A percentile compares a stretch with the other conserved stretches of the same genome.
Evolutionary conservation across 2,329 filamentous ascomycete species (phyloP).

Genomic region (Chaetomium sp.): DNA sequence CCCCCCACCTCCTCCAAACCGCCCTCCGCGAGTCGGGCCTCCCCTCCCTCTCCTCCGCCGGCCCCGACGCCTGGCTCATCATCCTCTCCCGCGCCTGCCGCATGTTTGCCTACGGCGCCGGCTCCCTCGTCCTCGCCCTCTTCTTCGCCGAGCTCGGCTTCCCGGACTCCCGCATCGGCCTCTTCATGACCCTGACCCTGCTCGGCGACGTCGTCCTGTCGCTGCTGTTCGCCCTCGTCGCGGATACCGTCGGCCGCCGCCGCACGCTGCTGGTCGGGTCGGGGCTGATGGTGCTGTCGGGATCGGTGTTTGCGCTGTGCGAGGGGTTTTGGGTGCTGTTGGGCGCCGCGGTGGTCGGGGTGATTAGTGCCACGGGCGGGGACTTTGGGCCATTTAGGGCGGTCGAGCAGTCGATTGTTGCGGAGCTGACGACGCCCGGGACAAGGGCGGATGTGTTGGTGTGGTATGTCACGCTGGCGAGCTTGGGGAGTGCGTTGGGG

Average conservation of each 20-base stretch:
- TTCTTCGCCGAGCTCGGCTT: conserved; percentile 60
- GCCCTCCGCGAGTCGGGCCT: conserved; percentile 50
- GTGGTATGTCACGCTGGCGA: conserved; percentile 64
- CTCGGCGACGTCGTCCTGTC: conserved; percentile 62
- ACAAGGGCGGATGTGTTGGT: conserved; percentile 64
- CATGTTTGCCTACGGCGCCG: conserved; percentile 66
- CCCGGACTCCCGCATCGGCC: conserved; percentile 60
- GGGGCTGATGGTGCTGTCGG: conserved; percentile 59
- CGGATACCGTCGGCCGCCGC: conserved; percentile 60
- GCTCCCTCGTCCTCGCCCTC: conserved; percentile 61
- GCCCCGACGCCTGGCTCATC: conserved; percentile 55
- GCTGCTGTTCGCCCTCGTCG: conserved; percentile 59
- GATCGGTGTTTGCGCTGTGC: conserved; percentile 54
- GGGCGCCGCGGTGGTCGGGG: conserved; percentile 59
- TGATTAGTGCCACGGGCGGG: conserved; percentile 63
- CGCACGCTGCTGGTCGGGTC: conserved; percentile 57
- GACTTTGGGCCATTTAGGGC: conserved; percentile 70
- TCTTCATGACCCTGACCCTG: conserved; percentile 67
- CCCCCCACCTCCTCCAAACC: background rate
- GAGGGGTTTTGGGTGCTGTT: conserved; percentile 63
- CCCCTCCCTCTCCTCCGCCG: conserved; percentile 48
- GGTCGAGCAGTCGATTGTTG: conserved; percentile 66
- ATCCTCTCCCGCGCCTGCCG: conserved; percentile 56
- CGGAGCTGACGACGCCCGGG: conserved; percentile 58
- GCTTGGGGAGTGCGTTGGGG: conserved; percentile 55